Evolutionary conservation across 2,329 filamentous ascomycete genomes (phyloP), one percentile per base, ranked within the genome.

Genomic region (Beauveria scarabaeidicola): DNA sequence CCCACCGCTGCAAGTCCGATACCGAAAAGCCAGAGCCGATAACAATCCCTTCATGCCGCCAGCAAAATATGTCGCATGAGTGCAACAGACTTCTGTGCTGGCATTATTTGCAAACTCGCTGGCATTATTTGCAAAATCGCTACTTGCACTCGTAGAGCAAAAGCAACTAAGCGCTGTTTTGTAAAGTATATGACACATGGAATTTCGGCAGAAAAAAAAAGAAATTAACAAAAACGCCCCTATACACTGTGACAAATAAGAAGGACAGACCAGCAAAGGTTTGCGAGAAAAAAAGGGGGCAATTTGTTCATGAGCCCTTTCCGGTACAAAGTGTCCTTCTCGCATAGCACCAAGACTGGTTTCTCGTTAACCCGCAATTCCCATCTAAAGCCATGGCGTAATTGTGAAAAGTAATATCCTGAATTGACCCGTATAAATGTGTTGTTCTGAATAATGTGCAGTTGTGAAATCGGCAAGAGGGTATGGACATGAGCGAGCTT

Each of bases 371-470:
- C 29, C 54, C 29, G 46, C 36, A 19, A 47, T 58, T 57, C 53
- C 44, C 46, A 58, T 58, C 54, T 58, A 51, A 50, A 58, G 54
- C 54, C 54, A 58, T 41, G 44, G 54, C 43, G 23, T 40, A 21
- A 17, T 51, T 57, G 53, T 13, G 38, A 41, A 50, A 57, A 40
- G 41, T 46, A 57, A 13, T 61, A 55, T 55, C 59, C 53, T 61
- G 47, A 56, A 56, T 61, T 53, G 46, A 40, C 52, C 52, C 44
- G 46, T 53, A 59, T 43, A 46, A 59, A 59, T 48, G 29, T 40
- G 50, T 59, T 32, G 13, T 51, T 51, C 11, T 53, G 41, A 59
- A 55, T 44, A 61, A 56, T 61, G 59, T 61, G 59, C 59, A 61
- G 41, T 53, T 61, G 43, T 53, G 41, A 57, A 55, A 52, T 48